phyloP scores from a whole-genome alignment of 495 filamentous ascomycete species.

The Penicillium arizonense region DNA sequence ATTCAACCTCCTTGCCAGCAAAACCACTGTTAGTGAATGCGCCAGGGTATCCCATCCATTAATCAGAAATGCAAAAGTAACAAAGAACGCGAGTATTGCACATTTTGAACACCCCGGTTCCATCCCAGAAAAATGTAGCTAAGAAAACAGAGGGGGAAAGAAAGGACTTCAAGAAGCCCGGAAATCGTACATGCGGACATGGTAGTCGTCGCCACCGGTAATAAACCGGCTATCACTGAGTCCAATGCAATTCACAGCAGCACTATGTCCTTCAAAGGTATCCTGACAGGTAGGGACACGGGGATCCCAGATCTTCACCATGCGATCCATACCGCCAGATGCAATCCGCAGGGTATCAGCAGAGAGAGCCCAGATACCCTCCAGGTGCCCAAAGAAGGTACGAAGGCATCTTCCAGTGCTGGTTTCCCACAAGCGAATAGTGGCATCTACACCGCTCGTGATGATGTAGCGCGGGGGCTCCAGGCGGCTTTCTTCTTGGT shows the following conservation, averaged over 20 bases:
- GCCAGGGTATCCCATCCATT: slow-evolving; percentile 24
- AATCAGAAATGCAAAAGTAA: slow-evolving; percentile 3
- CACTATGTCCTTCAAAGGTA: slow-evolving; percentile 85
- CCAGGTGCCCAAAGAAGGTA: slow-evolving; percentile 94
- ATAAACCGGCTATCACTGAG: slow-evolving; percentile 84
- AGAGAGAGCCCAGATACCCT: slow-evolving; percentile 92
- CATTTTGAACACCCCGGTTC: not conserved
- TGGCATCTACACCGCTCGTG: slow-evolving; percentile 85
- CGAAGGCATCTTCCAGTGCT: slow-evolving; percentile 76
- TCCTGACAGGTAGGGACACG: slow-evolving; percentile 85
- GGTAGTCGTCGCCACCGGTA: slow-evolving; percentile 89
- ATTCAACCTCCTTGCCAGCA: not conserved
- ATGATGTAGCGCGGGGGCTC: slow-evolving; percentile 85
- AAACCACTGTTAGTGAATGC: slow-evolving; percentile 7
- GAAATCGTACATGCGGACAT: slow-evolving; percentile 85
- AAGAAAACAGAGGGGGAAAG: not conserved
- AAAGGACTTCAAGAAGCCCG: slow-evolving; percentile 35
- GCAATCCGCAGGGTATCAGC: slow-evolving; percentile 89
- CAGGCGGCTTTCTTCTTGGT: slow-evolving; percentile 57
- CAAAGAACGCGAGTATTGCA: not conserved
- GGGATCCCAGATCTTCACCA: slow-evolving; percentile 97
- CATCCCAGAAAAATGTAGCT: not conserved
- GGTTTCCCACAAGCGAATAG: slow-evolving; percentile 92
- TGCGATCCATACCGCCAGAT: slow-evolving; percentile 85
- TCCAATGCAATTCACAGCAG: slow-evolving; percentile 88